These are phyloP conservation scores for Entonaema liquescens DNA, from an alignment of 495 filamentous ascomycete species.

Conservation along the genomic window DNA sequence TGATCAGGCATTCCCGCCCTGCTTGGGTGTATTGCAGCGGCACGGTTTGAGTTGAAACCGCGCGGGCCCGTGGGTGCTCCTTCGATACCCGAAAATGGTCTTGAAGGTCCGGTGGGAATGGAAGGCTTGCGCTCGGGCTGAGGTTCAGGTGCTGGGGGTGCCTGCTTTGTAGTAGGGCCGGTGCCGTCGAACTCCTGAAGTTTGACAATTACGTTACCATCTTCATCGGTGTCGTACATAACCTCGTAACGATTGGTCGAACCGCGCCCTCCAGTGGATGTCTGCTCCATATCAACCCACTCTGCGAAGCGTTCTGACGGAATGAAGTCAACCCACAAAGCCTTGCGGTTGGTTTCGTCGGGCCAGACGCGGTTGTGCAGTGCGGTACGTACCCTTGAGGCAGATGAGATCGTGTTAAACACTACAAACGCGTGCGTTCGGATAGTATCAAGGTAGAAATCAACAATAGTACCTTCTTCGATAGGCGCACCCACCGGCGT, in stretches of 20 bases:
- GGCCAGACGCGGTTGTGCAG: slow-evolving; percentile 87
- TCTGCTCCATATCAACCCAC: slow-evolving; percentile 78
- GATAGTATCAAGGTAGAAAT: slow-evolving; percentile 84
- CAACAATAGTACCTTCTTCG: slow-evolving; percentile 63
- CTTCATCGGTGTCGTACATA: slow-evolving; percentile 60
- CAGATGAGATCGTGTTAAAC: slow-evolving; percentile 73
- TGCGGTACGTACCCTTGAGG: slow-evolving; percentile 77
- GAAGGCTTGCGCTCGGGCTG: slow-evolving; percentile 35
- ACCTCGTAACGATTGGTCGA: slow-evolving; percentile 57
- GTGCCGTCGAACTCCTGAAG: slow-evolving; percentile 55
- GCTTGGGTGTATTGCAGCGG: slow-evolving; percentile 18
- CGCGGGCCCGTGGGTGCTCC: slow-evolving; percentile 56
- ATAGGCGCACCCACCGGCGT: slow-evolving; percentile 60
- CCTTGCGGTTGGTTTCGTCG: slow-evolving; percentile 82
- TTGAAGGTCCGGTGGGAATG: slow-evolving; percentile 54
- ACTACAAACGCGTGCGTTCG: slow-evolving; percentile 85
- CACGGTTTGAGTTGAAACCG: slow-evolving; percentile 29
- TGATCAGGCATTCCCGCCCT: slow-evolving; percentile 26
- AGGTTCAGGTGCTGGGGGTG: slow-evolving; percentile 23
- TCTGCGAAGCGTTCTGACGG: slow-evolving; percentile 75
- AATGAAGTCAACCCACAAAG: slow-evolving; percentile 89
- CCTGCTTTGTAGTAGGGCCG: slow-evolving; percentile 25
- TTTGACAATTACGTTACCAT: slow-evolving; percentile 62
- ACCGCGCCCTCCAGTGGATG: slow-evolving; percentile 56
- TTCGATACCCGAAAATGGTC: slow-evolving; percentile 49